Percentiles rank a stretch among this genome's conserved stretches.
phyloP scores from a whole-genome alignment of 805 yeast species.

The Candida koratica region DNA sequence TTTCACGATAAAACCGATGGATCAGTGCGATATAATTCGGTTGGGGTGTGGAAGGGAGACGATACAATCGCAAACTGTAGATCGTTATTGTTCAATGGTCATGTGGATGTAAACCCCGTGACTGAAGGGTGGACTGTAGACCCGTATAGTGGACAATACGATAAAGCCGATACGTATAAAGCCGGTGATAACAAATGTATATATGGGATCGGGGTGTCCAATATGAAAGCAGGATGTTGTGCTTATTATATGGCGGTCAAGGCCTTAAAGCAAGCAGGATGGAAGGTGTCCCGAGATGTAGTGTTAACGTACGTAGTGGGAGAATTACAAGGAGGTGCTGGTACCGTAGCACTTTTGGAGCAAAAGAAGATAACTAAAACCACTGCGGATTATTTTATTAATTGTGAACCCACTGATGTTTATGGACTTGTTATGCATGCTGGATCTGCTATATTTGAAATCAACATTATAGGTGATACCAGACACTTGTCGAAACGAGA shows the following conservation, averaged over 20 bases:
- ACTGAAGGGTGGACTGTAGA: constrained; percentile 31
- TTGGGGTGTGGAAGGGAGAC: constrained; percentile 27
- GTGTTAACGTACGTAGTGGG: constrained; percentile 21
- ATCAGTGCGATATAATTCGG: constrained; percentile 21
- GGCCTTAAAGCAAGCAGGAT: constrained; percentile 24
- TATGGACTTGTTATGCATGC: constrained; percentile 27
- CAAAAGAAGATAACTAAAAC: constrained; percentile 19
- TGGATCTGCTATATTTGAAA: constrained; percentile 24
- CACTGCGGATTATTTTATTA: constrained; percentile 25
- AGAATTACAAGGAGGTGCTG: constrained; percentile 26
- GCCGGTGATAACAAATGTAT: constrained; percentile 21
- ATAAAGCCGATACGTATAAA: constrained; percentile 3
- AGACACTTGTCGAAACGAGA: constrained; percentile 29
- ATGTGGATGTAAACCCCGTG: constrained; percentile 29
- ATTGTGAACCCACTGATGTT: constrained; percentile 29
- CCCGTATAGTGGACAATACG: constrained; percentile 22
- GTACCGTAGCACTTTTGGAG: constrained; percentile 24
- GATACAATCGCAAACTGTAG: constrained; percentile 15
- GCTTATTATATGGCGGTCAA: constrained; percentile 30
- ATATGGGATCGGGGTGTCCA: constrained; percentile 28
- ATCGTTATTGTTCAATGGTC: constrained; percentile 26
- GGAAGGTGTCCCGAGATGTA: constrained; percentile 22
- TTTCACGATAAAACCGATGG: constrained; percentile 23
- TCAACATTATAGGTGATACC: constrained; percentile 26
- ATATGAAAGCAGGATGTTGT: constrained; percentile 29